Evolutionary conservation across 1,139 yeast genomes (phyloP).

Genomic region (Protomyces inouyei): DNA sequence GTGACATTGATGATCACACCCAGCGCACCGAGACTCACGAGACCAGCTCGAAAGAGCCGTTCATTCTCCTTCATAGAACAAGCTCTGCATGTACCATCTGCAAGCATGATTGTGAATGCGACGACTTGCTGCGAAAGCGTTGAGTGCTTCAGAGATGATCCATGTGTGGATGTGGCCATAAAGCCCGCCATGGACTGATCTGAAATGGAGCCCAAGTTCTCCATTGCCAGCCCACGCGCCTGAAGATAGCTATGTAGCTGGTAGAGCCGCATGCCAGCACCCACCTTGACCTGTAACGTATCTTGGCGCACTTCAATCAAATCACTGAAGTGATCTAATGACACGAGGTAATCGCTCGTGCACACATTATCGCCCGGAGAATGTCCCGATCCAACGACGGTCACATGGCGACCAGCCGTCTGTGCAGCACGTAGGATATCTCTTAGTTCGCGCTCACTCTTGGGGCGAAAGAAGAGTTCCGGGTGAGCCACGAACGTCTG

Average conservation of each 20-base stretch:
- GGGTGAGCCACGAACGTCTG: slow-evolving; percentile 23
- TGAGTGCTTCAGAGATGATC: slow-evolving; percentile 90
- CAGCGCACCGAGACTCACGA: slow-evolving; percentile 81
- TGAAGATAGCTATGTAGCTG: slow-evolving; percentile 68
- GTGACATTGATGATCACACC: slow-evolving; percentile 91
- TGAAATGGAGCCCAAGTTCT: slow-evolving; percentile 87
- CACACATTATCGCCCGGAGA: slow-evolving; percentile 90
- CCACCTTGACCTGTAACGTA: slow-evolving; percentile 71
- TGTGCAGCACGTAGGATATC: slow-evolving; percentile 62
- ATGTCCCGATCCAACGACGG: slow-evolving; percentile 91
- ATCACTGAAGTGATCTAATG: slow-evolving; percentile 66
- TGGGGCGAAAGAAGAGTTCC: slow-evolving; percentile 29
- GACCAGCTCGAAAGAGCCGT: slow-evolving; percentile 75
- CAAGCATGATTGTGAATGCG: slow-evolving; percentile 63
- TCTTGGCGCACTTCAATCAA: slow-evolving; percentile 47
- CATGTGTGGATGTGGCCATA: slow-evolving; percentile 94
- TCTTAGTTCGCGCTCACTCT: slow-evolving; percentile 22
- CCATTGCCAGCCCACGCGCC: slow-evolving; percentile 66
- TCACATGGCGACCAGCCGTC: slow-evolving; percentile 56
- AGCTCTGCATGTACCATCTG: slow-evolving; percentile 61
- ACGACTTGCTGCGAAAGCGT: slow-evolving; percentile 84
- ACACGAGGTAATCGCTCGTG: slow-evolving; percentile 84
- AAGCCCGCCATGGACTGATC: slow-evolving; percentile 93
- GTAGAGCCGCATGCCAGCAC: slow-evolving; percentile 82
- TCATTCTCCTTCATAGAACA: slow-evolving; percentile 67